A percentile compares a stretch with the other conserved stretches of the same genome.
phyloP scores from a whole-genome alignment of 1,284 basidiomycete species.

The Leccinum insolens region DNA sequence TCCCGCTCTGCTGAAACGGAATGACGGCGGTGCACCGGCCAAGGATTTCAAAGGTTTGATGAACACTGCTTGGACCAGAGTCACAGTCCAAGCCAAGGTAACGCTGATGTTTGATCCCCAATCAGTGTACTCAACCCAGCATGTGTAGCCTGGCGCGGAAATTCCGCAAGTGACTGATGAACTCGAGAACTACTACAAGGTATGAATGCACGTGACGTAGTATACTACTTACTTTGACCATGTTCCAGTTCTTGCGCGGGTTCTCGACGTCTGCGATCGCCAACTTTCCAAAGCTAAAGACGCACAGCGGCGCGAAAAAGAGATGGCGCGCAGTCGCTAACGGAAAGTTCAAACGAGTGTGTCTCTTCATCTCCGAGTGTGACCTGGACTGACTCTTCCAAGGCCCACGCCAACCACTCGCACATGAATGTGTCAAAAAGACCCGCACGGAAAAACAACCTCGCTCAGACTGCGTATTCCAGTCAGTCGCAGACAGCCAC shows the following conservation, averaged over 20 bases:
- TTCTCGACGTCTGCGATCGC: conserved; percentile 51
- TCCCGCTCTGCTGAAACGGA: conserved; percentile 48
- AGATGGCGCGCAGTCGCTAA: conserved; percentile 72
- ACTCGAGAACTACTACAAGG: conserved; percentile 18
- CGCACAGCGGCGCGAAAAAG: conserved; percentile 81
- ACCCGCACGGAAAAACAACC: conserved; percentile 64
- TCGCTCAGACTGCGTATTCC: conserved; percentile 68
- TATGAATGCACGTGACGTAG: neutral
- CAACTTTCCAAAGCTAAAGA: conserved; percentile 70
- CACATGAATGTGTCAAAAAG: conserved; percentile 75
- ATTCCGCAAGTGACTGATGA: conserved; percentile 26
- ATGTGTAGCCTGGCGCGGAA: conserved; percentile 33
- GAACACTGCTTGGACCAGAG: conserved; percentile 75
- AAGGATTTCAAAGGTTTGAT: conserved; percentile 53
- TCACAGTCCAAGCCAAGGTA: conserved; percentile 54
- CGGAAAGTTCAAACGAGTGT: conserved; percentile 77
- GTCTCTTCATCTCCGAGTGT: conserved; percentile 26
- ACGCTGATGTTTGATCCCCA: conserved; percentile 6
- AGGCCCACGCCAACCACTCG: conserved; percentile 70
- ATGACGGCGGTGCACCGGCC: conserved; percentile 35
- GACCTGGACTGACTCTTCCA: conserved; percentile 9
- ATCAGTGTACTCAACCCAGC: conserved; percentile 8
- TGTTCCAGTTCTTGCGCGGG: conserved; percentile 17
- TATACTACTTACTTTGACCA: neutral
- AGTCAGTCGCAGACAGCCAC: conserved; percentile 61